A percentile compares a stretch with the other conserved stretches of the same genome.
Conservation (phyloP, 2,329 filamentous ascomycete genomes). For the Paramyrothecium roridum region DNA sequence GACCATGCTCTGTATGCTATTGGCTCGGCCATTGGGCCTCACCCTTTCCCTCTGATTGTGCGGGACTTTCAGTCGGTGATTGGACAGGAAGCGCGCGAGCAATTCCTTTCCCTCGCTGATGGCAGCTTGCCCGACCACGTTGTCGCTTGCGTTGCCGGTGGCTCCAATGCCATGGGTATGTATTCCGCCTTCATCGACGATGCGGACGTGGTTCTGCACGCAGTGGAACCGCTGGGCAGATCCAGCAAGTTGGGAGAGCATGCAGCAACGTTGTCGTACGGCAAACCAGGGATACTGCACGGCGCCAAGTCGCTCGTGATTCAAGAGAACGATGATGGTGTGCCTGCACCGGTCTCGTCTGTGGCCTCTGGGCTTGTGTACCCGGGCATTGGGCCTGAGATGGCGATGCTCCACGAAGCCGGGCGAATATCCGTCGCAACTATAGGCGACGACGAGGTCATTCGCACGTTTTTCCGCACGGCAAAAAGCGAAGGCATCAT, state of each 20-base stretch:
- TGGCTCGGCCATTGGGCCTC: conserved; percentile 86
- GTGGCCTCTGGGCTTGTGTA: conserved; percentile 2
- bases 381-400: conserved; percentile 2
- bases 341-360: neutral
- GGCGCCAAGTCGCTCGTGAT: neutral
- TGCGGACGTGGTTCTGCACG: neutral
- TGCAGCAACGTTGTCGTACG: conserved; percentile 1
- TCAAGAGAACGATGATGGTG: neutral
- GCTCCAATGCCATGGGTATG: conserved; percentile 1
- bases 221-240: neutral
- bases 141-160: conserved; percentile 4
- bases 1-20: conserved; percentile 72
- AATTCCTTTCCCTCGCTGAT: neutral
- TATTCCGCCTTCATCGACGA: conserved; percentile 1
- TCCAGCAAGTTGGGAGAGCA: neutral
- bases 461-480: neutral
- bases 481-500: conserved; percentile 3
- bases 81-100: conserved; percentile 57
- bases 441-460: neutral
- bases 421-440: neutral
- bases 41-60: conserved; percentile 90
- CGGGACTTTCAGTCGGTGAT: conserved; percentile 91
- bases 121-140: conserved; percentile 10
- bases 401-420: neutral
- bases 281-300: neutral